Percentiles rank a stretch among this genome's conserved stretches.
Evolutionary conservation across 768 basidiomycete genomes (phyloP).

Genomic region (Trametes punicea): DNA sequence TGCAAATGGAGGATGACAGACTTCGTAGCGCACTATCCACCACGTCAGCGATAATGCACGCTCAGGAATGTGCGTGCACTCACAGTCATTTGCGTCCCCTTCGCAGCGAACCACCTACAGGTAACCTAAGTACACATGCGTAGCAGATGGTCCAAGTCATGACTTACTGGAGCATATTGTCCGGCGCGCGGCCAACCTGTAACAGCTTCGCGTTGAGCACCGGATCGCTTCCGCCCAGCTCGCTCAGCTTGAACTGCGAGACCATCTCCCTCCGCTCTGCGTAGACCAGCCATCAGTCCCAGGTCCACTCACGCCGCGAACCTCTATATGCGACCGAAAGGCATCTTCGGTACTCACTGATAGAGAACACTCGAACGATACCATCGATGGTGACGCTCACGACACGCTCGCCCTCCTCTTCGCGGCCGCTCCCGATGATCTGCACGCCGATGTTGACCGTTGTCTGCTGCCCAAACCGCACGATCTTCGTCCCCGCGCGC

Average conservation of each 20-base stretch:
- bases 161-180: slow-evolving; percentile 81
- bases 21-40: slow-evolving; percentile 76
- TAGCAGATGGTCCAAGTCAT: slow-evolving; percentile 7
- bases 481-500: slow-evolving; percentile 85
- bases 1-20: slow-evolving; percentile 81
- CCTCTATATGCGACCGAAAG: too few relatives aligned
- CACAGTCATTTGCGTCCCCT: slow-evolving; percentile 88
- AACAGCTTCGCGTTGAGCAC: slow-evolving; percentile 62
- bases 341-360: slow-evolving; percentile 51
- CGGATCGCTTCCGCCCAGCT: slow-evolving; percentile 68
- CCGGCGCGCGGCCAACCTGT: slow-evolving; percentile 76
- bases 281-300: slow-evolving; percentile 21
- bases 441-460: slow-evolving; percentile 91
- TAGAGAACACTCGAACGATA: slow-evolving; percentile 86
- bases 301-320: not conserved
- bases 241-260: slow-evolving; percentile 84
- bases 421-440: slow-evolving; percentile 53
- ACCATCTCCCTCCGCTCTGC: slow-evolving; percentile 79
- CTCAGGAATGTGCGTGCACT: slow-evolving; percentile 20
- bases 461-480: slow-evolving; percentile 89
- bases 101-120: slow-evolving; percentile 81
- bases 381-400: slow-evolving; percentile 93
- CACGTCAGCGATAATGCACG: not conserved
- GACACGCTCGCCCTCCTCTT: slow-evolving; percentile 70
- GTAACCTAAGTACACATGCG: not conserved